Percentiles rank a stretch among this genome's conserved stretches.
Evolutionary conservation across 2,329 filamentous ascomycete genomes (phyloP).

Genomic region (Phyllosticta citrichinensis): DNA sequence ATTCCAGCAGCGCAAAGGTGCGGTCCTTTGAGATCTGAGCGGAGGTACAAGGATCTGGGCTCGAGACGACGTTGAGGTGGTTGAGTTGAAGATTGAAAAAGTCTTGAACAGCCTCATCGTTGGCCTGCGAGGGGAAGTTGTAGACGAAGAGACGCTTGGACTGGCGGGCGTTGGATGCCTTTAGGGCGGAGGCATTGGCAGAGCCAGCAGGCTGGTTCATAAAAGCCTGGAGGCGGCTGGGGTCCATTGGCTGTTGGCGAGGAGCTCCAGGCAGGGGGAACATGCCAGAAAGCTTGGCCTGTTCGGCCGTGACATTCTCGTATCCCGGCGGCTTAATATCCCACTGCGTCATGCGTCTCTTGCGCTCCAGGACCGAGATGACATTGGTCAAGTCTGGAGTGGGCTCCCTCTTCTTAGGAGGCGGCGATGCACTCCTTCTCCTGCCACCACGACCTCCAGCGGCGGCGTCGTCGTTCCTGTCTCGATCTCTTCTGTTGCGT

Average conservation of each 20-base stretch:
- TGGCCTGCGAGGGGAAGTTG: constrained; percentile 65
- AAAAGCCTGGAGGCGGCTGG: constrained; percentile 85
- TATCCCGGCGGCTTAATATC: constrained; percentile 98
- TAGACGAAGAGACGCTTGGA: constrained; percentile 83
- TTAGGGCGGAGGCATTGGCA: constrained; percentile 66
- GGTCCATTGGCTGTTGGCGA: constrained; percentile 90
- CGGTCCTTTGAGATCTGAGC: constrained; percentile 72
- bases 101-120: constrained; percentile 62
- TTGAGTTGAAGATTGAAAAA: constrained; percentile 98
- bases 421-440: constrained; percentile 65
- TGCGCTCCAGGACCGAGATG: constrained; percentile 71
- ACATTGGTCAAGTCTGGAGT: constrained; percentile 90
- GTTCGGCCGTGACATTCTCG: constrained; percentile 95
- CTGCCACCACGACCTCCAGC: constrained; percentile 44
- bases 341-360: constrained; percentile 94
- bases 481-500: constrained; percentile 40
- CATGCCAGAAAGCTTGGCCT: constrained; percentile 97
- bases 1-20: constrained; percentile 80
- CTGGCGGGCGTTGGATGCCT: constrained; percentile 87
- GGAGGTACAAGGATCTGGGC: constrained; percentile 72
- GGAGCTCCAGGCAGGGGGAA: constrained; percentile 95
- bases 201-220: constrained; percentile 77
- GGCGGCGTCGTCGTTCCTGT: constrained; percentile 25
- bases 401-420: constrained; percentile 83
- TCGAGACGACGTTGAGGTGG: constrained; percentile 83